These are phyloP conservation scores for peach (Prunus persica) DNA, from an alignment of 306 rosid genomes.

Conservation along the genomic window Prunus_persica_NCBIv2 NC_034011.1:26007001-26007500, in stretches of 20 bases:
- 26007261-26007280: conserved; percentile 7
- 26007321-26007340: conserved; percentile 15
- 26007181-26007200: conserved; percentile 17
- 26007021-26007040: conserved; percentile 13
- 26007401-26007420: conserved; percentile 9
- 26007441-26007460: conserved; percentile 11
- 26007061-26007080: conserved; percentile 1
- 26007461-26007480: conserved; percentile 1
- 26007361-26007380: conserved; percentile 5
- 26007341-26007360: conserved; percentile 7
- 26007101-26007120: conserved; percentile 12
- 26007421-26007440: conserved; percentile 21
- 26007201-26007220: conserved; percentile 3
- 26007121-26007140: conserved; percentile 22
- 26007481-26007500: conserved; percentile 18
- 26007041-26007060: conserved; percentile 19
- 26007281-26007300: conserved; percentile 5
- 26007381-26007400: conserved; percentile 14
- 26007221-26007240: conserved; percentile 18
- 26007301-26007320: conserved; percentile 18
- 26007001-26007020: conserved; percentile 13
- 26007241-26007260: conserved; percentile 21
- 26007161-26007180: conserved; percentile 11
- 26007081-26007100: conserved; percentile 11
- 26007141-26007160: conserved; percentile 13